phyloP scores from a whole-genome alignment of 768 basidiomycete species.

The Trichaptum fuscoviolaceum region DNA sequence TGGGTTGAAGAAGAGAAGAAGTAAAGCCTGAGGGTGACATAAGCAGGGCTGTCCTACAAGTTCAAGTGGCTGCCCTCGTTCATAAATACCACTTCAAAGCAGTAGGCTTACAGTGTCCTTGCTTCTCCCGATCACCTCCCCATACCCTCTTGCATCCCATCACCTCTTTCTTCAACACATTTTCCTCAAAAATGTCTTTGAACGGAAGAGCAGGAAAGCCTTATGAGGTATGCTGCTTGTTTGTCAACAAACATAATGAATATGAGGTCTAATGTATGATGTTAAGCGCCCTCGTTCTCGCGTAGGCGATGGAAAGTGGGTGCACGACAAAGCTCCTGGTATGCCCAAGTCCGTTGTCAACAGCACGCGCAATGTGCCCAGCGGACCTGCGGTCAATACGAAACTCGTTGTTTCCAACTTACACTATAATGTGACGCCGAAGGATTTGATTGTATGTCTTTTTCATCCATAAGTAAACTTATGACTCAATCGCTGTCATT shows the following conservation, averaged over 20 bases:
- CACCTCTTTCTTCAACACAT: background rate
- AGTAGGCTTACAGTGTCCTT: background rate
- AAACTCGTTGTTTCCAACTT: conserved; percentile 80
- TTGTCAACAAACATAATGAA: background rate
- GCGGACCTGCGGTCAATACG: conserved; percentile 30
- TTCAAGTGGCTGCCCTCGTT: background rate
- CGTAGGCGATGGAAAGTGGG: conserved; percentile 61
- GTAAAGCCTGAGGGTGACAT: background rate
- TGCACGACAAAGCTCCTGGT: conserved; percentile 68
- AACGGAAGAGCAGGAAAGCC: conserved; percentile 5
- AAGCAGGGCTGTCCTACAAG: background rate
- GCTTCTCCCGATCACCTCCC: background rate
- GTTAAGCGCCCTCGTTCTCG: conserved; percentile 45
- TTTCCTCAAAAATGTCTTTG: background rate
- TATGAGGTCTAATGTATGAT: conserved; percentile 7
- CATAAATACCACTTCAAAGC: background rate
- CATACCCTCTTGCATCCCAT: background rate
- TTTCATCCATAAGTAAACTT: conserved; percentile 5
- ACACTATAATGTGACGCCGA: conserved; percentile 87
- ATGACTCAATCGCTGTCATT: conserved; percentile 9
- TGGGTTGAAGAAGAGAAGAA: background rate
- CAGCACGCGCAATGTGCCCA: conserved; percentile 21
- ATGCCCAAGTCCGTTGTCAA: conserved; percentile 28
- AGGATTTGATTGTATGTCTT: conserved; percentile 75
- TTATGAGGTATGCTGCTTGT: background rate